Conservation (phyloP, 2,329 filamentous ascomycete species). For the Colletotrichum phormii region DNA sequence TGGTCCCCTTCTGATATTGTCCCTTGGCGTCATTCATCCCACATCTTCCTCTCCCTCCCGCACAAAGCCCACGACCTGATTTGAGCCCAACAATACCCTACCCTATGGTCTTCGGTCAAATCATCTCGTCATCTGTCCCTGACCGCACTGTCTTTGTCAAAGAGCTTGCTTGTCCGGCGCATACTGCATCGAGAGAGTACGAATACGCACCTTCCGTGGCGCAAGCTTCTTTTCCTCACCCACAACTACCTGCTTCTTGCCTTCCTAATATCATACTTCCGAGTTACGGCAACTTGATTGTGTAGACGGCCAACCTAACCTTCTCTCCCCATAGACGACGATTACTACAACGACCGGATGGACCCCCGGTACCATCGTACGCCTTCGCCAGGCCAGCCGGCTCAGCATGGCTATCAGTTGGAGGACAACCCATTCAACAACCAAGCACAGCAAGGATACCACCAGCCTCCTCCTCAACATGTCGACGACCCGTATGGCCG, state of each 20-base stretch:
- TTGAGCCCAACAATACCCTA: slow-evolving; percentile 14
- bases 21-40: slow-evolving; percentile 37
- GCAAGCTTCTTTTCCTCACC: slow-evolving; percentile 14
- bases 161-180: slow-evolving; percentile 9
- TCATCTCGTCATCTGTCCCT: slow-evolving; percentile 4
- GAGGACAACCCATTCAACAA: slow-evolving; percentile 79
- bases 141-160: slow-evolving; percentile 30
- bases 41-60: slow-evolving; percentile 19
- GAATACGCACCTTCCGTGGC: slow-evolving; percentile 31
- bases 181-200: background rate
- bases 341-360: slow-evolving; percentile 71
- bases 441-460: slow-evolving; percentile 38
- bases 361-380: slow-evolving; percentile 69
- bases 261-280: slow-evolving; percentile 6
- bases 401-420: slow-evolving; percentile 82
- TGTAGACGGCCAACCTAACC: slow-evolving; percentile 34
- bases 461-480: slow-evolving; percentile 56
- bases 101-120: slow-evolving; percentile 2
- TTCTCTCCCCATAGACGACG: slow-evolving; percentile 60
- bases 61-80: slow-evolving; percentile 26
- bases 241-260: slow-evolving; percentile 19
- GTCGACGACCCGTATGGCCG: slow-evolving; percentile 77
- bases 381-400: slow-evolving; percentile 81
- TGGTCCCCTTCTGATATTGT: slow-evolving; percentile 39
- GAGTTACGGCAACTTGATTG: background rate